A percentile compares a stretch with the other conserved stretches of the same genome.
phyloP scores from a whole-genome alignment of 768 basidiomycete species.

The Psilocybe sp. region DNA sequence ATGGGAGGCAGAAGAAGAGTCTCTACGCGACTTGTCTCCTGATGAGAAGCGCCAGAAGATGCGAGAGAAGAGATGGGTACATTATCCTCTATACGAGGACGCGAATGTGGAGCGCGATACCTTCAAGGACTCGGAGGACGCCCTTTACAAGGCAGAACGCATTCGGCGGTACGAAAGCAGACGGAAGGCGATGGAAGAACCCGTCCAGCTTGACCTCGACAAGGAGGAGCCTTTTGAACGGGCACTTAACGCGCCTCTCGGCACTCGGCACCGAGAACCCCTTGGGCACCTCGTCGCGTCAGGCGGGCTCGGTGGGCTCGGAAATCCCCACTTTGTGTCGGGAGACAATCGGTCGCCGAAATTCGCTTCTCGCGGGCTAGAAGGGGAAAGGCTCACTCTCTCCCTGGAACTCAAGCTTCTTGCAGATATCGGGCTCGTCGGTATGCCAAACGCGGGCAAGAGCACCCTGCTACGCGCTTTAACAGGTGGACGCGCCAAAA shows the following conservation, averaged over 20 bases:
- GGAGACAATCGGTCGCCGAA: slow-evolving; percentile 76
- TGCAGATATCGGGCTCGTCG: slow-evolving; percentile 94
- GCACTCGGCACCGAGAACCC: slow-evolving; percentile 47
- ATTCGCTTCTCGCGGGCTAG: slow-evolving; percentile 76
- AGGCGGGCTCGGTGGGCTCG: slow-evolving; percentile 81
- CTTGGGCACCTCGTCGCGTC: slow-evolving; percentile 65
- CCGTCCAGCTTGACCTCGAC: slow-evolving; percentile 63
- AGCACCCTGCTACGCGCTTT: slow-evolving; percentile 89
- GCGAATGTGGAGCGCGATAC: slow-evolving; percentile 59
- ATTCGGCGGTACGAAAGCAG: slow-evolving; percentile 48
- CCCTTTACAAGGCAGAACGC: slow-evolving; percentile 59
- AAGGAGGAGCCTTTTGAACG: slow-evolving; percentile 41
- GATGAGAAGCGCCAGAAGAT: slow-evolving; percentile 55
- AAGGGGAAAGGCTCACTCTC: slow-evolving; percentile 78
- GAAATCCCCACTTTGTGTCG: slow-evolving; percentile 84
- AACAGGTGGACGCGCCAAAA: slow-evolving; percentile 80
- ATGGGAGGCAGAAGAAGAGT: slow-evolving; percentile 73
- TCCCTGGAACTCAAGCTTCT: slow-evolving; percentile 89
- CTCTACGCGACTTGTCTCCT: slow-evolving; percentile 41
- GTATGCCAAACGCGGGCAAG: slow-evolving; percentile 93
- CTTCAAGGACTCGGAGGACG: slow-evolving; percentile 71
- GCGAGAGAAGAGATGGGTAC: slow-evolving; percentile 71
- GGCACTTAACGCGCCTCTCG: slow-evolving; percentile 60
- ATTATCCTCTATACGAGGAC: slow-evolving; percentile 69
- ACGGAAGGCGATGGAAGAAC: slow-evolving; percentile 35